These are phyloP conservation scores for Rhizopogon roseolus DNA, from an alignment of 768 basidiomycete genomes.

Conservation along the genomic window DNA sequence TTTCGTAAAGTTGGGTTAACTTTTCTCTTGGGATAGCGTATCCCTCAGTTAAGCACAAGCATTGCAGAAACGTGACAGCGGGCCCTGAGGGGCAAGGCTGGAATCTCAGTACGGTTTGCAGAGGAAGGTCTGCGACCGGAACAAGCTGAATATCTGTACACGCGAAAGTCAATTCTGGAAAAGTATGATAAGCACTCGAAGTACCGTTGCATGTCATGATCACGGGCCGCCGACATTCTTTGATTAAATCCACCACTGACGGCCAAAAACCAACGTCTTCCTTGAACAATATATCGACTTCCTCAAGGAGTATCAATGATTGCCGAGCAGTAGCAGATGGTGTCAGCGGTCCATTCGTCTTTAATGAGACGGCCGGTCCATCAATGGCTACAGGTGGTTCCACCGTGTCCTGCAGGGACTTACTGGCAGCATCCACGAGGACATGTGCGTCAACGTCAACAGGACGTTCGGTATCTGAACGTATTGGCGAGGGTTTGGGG, in stretches of 20 bases:
- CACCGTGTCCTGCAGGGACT: not conserved
- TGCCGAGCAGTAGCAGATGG: slow-evolving; percentile 48
- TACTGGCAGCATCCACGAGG: slow-evolving; percentile 2
- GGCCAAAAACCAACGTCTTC: slow-evolving; percentile 88
- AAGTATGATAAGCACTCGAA: slow-evolving; percentile 3
- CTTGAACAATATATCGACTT: slow-evolving; percentile 89
- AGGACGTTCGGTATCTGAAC: slow-evolving; percentile 10
- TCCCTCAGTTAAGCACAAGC: slow-evolving; percentile 55
- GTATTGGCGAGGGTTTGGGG: slow-evolving; percentile 13
- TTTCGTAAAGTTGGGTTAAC: slow-evolving; percentile 44
- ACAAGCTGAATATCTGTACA: slow-evolving; percentile 64
- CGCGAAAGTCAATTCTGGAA: not conserved
- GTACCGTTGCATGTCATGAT: slow-evolving; percentile 94
- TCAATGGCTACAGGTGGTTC: slow-evolving; percentile 3
- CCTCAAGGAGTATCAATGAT: slow-evolving; percentile 88
- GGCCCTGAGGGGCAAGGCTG: slow-evolving; percentile 48
- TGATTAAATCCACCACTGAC: slow-evolving; percentile 75
- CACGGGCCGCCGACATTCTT: slow-evolving; percentile 80
- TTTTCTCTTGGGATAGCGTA: slow-evolving; percentile 36
- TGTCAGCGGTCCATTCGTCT: not conserved
- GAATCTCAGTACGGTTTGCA: slow-evolving; percentile 71
- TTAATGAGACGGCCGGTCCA: not conserved
- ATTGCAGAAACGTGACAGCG: slow-evolving; percentile 65
- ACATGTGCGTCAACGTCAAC: slow-evolving; percentile 1
- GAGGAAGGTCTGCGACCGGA: slow-evolving; percentile 67